Evolutionary conservation across 768 basidiomycete genomes (phyloP).

Genomic region (Dictyophora rubrovolvata): DNA sequence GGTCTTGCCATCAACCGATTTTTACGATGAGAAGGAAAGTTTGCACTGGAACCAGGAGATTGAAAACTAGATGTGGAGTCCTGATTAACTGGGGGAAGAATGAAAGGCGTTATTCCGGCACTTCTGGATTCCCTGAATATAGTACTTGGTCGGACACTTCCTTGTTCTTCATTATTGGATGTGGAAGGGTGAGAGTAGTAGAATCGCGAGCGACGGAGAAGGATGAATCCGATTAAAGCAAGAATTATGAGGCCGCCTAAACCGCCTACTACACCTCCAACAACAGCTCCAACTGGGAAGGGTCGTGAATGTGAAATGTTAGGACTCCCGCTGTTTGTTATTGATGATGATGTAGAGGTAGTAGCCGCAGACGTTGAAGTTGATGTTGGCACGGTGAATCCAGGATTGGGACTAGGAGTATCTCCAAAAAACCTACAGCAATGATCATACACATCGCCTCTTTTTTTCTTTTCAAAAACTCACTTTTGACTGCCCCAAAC

Average conservation of each 20-base stretch:
- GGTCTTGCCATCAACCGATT: no score
- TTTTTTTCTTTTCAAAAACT: neutral
- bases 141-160: neutral
- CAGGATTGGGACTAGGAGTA: neutral
- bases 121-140: neutral
- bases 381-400: neutral
- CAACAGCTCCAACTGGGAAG: neutral
- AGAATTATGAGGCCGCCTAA: neutral
- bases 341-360: no score
- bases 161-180: neutral
- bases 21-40: no score
- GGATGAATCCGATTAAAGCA: neutral
- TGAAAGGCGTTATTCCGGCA: neutral
- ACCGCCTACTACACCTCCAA: conserved; percentile 2
- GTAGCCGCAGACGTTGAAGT: no score
- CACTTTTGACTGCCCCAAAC: conserved; percentile 4
- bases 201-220: neutral
- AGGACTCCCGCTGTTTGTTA: neutral
- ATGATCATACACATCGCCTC: neutral
- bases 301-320: neutral
- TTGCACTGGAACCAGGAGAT: no score
- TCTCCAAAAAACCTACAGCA: neutral
- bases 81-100: neutral
- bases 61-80: no score
- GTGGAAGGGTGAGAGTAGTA: neutral